Base-by-base conservation (phyloP, 2,329 filamentous ascomycete genomes). In the Ceratocystis papillata region DNA sequence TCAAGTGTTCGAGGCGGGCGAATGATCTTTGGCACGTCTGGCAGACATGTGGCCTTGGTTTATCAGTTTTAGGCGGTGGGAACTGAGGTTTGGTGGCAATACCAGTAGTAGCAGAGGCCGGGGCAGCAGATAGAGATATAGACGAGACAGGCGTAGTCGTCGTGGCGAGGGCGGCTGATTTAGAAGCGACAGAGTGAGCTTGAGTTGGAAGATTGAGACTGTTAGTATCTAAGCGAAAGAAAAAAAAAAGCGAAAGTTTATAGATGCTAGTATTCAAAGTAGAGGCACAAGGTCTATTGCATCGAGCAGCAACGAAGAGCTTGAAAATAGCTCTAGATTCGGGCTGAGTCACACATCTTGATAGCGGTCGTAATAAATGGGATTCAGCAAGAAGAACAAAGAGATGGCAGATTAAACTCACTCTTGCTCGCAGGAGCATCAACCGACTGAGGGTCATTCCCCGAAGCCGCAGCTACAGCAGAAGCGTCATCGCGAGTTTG, bases 41-140 rank as follows among this genome's bases (percentile, higher is more conserved):
- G 79, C 94, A 99, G 68, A 96, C 87, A 77, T 99, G 94, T 70
- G 94, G 94, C 70, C 93, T 85, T 66, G 94, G 94, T 79, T 97
- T 99, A 77, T 99, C 94, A 69, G 91, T 96, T 79, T 97, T 99
- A 62, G 93, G 88, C 50, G 89, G 88, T 71, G 89, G 89, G 70
- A 89, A 88, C 69, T 74, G 76, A 15, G 63, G 63, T 37, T 65
- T 65, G 71, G 75, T 71, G 55, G 75, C 74, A 62, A 73, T 69
- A 46, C 25, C 20, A 68, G 75, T 77, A 69, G 71, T 69, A 28
- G 70, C 76, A 64, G 79, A 80, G 70, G 80, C 81, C 69, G 81
- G 79, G 62, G 79, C 81, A 63, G 81, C 81, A 46, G 79, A 79
- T 30, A 79, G 25, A 28, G 48, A 33, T 17, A 41, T 22, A 37